Evolutionary conservation across 1,284 basidiomycete genomes (phyloP).

Genomic region (Blastosporella zonata): DNA sequence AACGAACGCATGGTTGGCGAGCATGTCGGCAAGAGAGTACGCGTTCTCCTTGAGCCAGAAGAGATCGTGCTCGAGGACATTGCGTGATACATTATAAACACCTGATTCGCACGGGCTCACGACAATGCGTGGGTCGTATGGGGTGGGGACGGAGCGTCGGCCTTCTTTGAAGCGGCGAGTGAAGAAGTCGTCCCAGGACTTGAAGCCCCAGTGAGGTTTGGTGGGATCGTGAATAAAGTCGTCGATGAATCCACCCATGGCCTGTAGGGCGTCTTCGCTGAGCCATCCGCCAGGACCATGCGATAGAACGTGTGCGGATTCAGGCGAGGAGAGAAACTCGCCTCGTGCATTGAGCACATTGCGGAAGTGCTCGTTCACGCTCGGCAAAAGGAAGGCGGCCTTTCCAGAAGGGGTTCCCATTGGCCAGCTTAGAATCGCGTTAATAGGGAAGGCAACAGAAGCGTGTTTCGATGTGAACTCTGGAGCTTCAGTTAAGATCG

Average conservation of each 20-base stretch:
- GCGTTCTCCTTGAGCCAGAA: conserved; percentile 33
- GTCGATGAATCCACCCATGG: conserved; percentile 24
- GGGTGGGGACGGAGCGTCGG: conserved; percentile 36
- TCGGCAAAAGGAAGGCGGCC: conserved; percentile 39
- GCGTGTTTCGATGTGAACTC: conserved; percentile 31
- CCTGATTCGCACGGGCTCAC: conserved; percentile 46
- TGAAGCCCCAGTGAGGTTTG: conserved; percentile 39
- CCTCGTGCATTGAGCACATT: conserved; percentile 48
- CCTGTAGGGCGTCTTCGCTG: conserved; percentile 30
- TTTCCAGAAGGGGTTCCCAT: conserved; percentile 47
- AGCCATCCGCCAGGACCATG: conserved; percentile 42
- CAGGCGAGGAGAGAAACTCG: conserved; percentile 41
- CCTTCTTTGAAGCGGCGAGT: conserved; percentile 38
- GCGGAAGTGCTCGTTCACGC: conserved; percentile 32
- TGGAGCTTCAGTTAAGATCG: conserved; percentile 39
- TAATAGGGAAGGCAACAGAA: conserved; percentile 42
- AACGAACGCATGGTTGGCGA: conserved; percentile 24
- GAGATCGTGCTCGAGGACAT: conserved; percentile 27
- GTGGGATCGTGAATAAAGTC: conserved; percentile 42
- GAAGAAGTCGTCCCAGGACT: conserved; percentile 57
- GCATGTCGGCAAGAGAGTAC: conserved; percentile 36
- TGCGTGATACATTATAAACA: conserved; percentile 29
- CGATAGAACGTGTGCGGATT: conserved; percentile 39
- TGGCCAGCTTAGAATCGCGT: conserved; percentile 44
- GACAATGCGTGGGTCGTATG: conserved; percentile 37